Base-by-base conservation (phyloP, 495 filamentous ascomycete species). In the Annulohypoxylon moriforme region DNA sequence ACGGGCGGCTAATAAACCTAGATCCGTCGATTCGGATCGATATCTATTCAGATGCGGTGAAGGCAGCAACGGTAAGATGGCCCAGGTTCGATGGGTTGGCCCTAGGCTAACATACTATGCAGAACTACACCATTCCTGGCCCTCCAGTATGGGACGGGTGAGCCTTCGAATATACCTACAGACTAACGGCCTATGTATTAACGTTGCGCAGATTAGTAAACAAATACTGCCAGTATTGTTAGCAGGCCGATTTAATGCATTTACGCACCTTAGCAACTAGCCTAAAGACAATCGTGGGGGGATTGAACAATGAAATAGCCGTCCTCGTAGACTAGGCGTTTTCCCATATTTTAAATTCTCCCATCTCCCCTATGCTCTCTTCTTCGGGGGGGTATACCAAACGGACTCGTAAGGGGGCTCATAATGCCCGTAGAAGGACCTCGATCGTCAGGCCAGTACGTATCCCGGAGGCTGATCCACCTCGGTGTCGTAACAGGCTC, bases 21-120 rank as follows among this genome's bases (percentile, higher is more conserved):
- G 85, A 88, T 52, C 82, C 84, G 16, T 84, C 81, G 8, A 81
- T 89, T n/a, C 81, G 75, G 20, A 85, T 88, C 53, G 73, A 86
- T 60, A 82, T 87, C 7, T 88, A 86, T 62, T 74, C 79, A 2
- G 68, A 79, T 7, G 76, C 71, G 24, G 73, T 74, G 31, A 73
- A 76, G 50, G 73, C 75, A 9, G 69, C 50, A 16, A 80, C 77
- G 33, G 82, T 85, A 68, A 69, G 67, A 0, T 20, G 29, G 6
- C 2, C 33, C 4, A 33, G 0, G 38, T 4, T 11, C 27, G 6
- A 13, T 46, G 16, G 3, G 11, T 6, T 20, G n/a, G n/a, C 10
- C 40, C 13, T 16, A 24, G 29, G 55, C 65, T 78, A 61, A 80
- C 33, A 13, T 3, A 14, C n/a, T 25, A 8, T 14, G 40, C 29